Percentiles rank a stretch among this genome's conserved stretches.
These are phyloP conservation scores for Breynia disticha DNA, from an alignment of 441 rosid species.

Conservation along the genomic window DNA sequence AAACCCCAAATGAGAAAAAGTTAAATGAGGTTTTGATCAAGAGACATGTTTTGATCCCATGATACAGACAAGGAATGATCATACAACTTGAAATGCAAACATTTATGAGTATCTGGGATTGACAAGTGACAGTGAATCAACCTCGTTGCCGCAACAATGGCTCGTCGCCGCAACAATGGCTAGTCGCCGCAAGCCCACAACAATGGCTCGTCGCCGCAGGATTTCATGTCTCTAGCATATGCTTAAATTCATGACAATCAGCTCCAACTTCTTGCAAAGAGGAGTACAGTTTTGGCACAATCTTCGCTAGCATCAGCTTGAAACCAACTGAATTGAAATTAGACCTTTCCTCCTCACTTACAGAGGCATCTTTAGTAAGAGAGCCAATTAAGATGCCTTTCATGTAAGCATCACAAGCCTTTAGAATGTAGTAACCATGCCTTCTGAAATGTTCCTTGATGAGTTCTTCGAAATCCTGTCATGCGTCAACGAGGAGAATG, in stretches of 20 bases:
- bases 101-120: not conserved
- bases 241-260: conserved; percentile 59
- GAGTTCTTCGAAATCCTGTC: conserved; percentile 73
- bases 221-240: conserved; percentile 40
- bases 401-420: conserved; percentile 89
- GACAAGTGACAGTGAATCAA: not conserved
- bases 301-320: conserved; percentile 90
- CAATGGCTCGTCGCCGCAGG: conserved; percentile 6
- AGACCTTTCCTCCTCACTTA: conserved; percentile 29
- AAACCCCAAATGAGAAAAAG: too few relatives aligned
- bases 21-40: too few relatives aligned
- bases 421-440: conserved; percentile 78
- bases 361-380: conserved; percentile 55
- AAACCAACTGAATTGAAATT: conserved; percentile 82
- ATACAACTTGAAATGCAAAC: too few relatives aligned
- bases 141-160: not conserved
- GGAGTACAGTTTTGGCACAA: conserved; percentile 55
- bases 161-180: not conserved
- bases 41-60: too few relatives aligned
- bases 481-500: not conserved
- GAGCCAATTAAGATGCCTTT: conserved; percentile 84
- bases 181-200: conserved; percentile 5
- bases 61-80: too few relatives aligned
- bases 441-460: conserved; percentile 67
- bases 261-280: conserved; percentile 67